A percentile compares a stretch with the other conserved stretches of the same genome.
Conservation (phyloP, 495 filamentous ascomycete species). For the Oidiodendron maius region DNA sequence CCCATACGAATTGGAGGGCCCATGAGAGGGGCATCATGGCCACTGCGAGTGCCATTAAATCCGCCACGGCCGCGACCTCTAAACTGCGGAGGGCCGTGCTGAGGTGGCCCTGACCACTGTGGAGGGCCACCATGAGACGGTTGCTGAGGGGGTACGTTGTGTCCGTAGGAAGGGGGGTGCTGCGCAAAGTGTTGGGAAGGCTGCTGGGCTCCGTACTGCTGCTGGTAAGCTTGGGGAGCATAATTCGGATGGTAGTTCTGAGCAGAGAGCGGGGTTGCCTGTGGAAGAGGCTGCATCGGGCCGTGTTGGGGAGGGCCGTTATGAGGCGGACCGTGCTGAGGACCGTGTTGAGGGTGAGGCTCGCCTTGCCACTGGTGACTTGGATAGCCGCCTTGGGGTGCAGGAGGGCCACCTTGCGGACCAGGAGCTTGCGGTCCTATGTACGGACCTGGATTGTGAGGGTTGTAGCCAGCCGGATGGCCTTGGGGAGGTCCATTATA, state of each 20-base stretch:
- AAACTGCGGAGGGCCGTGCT: constrained; percentile 15
- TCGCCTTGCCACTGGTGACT: constrained; percentile 8
- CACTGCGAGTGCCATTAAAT: constrained; percentile 41
- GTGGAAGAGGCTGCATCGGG: constrained; percentile 24
- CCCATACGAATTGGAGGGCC: constrained; percentile 54
- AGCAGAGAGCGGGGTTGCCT: constrained; percentile 34
- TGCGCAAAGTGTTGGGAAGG: constrained; percentile 26
- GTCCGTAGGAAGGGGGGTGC: constrained; percentile 24
- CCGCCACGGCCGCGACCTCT: constrained; percentile 43
- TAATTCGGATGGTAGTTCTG: constrained; percentile 47
- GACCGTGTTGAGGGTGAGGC: constrained; percentile 10
- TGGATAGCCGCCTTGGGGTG: not conserved
- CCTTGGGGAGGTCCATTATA: constrained; percentile 24
- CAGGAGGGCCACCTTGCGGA: constrained; percentile 8
- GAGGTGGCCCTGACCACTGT: constrained; percentile 25
- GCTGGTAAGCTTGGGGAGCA: constrained; percentile 39
- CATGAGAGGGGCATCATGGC: constrained; percentile 45
- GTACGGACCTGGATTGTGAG: constrained; percentile 15
- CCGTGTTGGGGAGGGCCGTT: constrained; percentile 25
- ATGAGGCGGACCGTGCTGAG: constrained; percentile 15
- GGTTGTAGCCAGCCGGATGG: constrained; percentile 16
- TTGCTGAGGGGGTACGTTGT: constrained; percentile 17
- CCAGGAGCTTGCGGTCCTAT: constrained; percentile 23
- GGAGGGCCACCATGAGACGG: constrained; percentile 27
- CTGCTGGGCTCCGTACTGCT: constrained; percentile 28